These are phyloP conservation scores for Rhypophila decipiens DNA, from an alignment of 495 filamentous ascomycete genomes.

Conservation along the genomic window DNA sequence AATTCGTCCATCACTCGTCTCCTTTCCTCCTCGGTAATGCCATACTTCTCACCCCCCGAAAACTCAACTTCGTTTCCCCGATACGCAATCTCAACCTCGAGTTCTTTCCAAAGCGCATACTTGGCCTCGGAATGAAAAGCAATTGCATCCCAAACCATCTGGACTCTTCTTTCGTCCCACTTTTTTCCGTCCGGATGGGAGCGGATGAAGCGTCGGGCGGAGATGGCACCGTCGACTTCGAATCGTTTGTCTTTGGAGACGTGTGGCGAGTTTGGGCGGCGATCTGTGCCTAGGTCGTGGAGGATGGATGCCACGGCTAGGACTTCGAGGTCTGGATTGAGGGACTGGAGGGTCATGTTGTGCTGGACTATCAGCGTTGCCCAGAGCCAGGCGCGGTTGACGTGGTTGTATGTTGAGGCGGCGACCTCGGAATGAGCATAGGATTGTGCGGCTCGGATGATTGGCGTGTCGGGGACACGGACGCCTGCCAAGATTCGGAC, in stretches of 20 bases:
- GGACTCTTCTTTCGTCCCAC: conserved; percentile 8
- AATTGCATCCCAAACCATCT: conserved; percentile 19
- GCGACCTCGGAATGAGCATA: too few species aligned
- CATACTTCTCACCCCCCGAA: conserved; percentile 2
- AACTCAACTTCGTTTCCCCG: conserved; percentile 12
- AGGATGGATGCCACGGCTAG: conserved; percentile 27
- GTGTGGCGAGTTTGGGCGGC: conserved; percentile 17
- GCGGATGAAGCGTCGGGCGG: conserved; percentile 8
- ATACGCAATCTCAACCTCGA: conserved; percentile 11
- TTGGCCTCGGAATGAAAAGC: conserved; percentile 12
- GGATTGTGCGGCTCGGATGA: too few species aligned
- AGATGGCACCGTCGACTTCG: conserved; percentile 26
- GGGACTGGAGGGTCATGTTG: too few species aligned
- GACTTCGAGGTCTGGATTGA: conserved; percentile 32
- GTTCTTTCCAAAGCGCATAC: conserved; percentile 15
- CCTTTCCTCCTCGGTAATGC: conserved; percentile 7
- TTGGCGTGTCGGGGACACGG: too few species aligned
- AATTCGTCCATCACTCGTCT: conserved; percentile 9
- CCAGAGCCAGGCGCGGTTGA: too few species aligned
- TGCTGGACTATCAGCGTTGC: too few species aligned
- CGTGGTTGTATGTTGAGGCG: too few species aligned
- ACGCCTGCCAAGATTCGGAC: too few species aligned
- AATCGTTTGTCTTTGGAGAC: conserved; percentile 29
- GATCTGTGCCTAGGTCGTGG: conserved; percentile 26
- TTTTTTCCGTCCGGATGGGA: not conserved